These are phyloP conservation scores for Dothideomycetidae sp. DNA, from an alignment of 2,329 filamentous ascomycete species.

Conservation along the genomic window DNA sequence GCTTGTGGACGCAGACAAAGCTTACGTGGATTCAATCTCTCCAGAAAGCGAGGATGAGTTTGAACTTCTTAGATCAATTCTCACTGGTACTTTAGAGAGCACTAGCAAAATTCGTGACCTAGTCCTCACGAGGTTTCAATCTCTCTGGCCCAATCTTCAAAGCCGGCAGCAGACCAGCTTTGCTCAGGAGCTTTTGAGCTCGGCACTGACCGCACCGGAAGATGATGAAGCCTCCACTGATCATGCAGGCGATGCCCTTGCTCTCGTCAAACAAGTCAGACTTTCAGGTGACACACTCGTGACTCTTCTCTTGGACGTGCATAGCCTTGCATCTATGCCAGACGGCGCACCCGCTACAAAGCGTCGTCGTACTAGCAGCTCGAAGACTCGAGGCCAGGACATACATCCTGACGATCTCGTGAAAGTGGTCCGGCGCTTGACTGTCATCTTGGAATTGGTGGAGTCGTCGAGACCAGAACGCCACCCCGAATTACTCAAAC, in stretches of 20 bases:
- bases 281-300: conserved; percentile 59
- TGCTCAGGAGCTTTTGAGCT: conserved; percentile 48
- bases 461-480: conserved; percentile 63
- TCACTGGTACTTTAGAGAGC: conserved; percentile 29
- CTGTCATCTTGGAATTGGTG: conserved; percentile 76
- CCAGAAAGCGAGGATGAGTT: conserved; percentile 45
- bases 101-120: conserved; percentile 43
- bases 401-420: conserved; percentile 52
- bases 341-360: conserved; percentile 62
- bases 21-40: conserved; percentile 39
- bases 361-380: conserved; percentile 62
- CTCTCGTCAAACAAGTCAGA: conserved; percentile 58
- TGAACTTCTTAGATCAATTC: conserved; percentile 37
- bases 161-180: conserved; percentile 44
- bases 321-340: conserved; percentile 57
- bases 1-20: conserved; percentile 35
- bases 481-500: conserved; percentile 62
- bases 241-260: conserved; percentile 43
- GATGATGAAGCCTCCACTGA: conserved; percentile 25
- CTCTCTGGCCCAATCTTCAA: conserved; percentile 61
- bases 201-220: conserved; percentile 36
- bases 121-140: conserved; percentile 53
- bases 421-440: conserved; percentile 58
- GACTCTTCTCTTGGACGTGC: conserved; percentile 58
- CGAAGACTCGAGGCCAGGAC: conserved; percentile 47